Conservation (phyloP, 495 filamentous ascomycete species). For the Wilcoxina mikolae region DNA sequence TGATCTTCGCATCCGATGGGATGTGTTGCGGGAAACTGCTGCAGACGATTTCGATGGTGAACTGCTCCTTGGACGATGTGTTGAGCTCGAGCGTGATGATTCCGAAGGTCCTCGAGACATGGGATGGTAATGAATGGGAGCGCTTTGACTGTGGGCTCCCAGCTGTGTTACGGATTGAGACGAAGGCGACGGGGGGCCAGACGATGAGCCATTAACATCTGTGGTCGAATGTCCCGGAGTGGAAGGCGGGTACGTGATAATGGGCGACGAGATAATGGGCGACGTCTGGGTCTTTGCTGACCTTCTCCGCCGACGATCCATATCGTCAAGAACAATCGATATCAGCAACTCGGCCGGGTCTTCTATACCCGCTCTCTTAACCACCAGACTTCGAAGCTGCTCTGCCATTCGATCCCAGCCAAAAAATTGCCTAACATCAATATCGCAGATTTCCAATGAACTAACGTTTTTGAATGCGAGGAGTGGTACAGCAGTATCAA, state of each 20-base stretch:
- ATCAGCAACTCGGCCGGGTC: slow-evolving; percentile 81
- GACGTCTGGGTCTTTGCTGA: slow-evolving; percentile 74
- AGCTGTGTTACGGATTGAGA: slow-evolving; percentile 13
- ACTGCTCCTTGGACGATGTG: slow-evolving; percentile 48
- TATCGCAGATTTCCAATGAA: slow-evolving; percentile 79
- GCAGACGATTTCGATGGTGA: slow-evolving; percentile 57
- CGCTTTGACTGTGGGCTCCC: slow-evolving; percentile 13
- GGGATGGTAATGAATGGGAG: slow-evolving; percentile 24
- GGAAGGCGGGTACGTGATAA: slow-evolving; percentile 21
- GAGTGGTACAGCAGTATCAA: slow-evolving; percentile 92
- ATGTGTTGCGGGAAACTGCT: slow-evolving; percentile 8
- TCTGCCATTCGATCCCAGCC: slow-evolving; percentile 91
- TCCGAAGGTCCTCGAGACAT: slow-evolving; percentile 41
- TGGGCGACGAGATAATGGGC: slow-evolving; percentile 65
- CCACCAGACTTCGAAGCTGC: slow-evolving; percentile 73
- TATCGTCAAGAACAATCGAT: slow-evolving; percentile 87
- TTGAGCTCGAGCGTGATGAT: slow-evolving; percentile 30
- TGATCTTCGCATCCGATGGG: slow-evolving; percentile 63
- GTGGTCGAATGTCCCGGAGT: slow-evolving; percentile 14
- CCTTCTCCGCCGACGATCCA: slow-evolving; percentile 74
- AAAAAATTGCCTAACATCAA: slow-evolving; percentile 92
- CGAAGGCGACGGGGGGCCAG: slow-evolving; percentile 24
- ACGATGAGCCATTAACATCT: slow-evolving; percentile 8
- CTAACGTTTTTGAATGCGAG: slow-evolving; percentile 93
- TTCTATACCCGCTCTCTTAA: slow-evolving; percentile 75